Evolutionary conservation across 139 green algal genomes (phyloP).

Genomic region (Coelastrella sp.): DNA sequence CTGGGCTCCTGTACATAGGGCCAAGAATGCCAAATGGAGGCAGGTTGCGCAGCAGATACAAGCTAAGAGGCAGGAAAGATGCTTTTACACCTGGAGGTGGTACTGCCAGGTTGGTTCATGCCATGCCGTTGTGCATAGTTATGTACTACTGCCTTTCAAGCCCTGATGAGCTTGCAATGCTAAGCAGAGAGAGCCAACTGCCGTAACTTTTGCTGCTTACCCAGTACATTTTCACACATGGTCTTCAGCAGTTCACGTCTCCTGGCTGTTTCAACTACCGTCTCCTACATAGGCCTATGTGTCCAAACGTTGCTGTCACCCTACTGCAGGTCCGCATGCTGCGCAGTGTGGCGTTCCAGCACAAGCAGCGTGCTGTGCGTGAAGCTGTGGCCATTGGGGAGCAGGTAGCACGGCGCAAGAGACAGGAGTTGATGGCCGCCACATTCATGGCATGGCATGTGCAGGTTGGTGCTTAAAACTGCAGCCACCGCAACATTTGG

Average conservation of each 20-base stretch:
- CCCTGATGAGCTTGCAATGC: too few relatives aligned
- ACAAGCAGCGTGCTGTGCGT: constrained; percentile 45
- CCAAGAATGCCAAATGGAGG: not conserved
- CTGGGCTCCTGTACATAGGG: constrained; percentile 13
- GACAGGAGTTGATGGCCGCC: not conserved
- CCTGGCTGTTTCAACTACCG: not conserved
- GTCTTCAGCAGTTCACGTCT: not conserved
- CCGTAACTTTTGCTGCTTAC: too few relatives aligned
- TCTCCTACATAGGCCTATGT: not conserved
- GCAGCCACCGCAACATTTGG: too few relatives aligned
- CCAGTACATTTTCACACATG: too few relatives aligned
- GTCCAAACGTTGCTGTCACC: not conserved
- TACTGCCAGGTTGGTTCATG: constrained; percentile 53
- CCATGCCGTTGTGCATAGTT: too few relatives aligned
- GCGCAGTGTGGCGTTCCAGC: constrained; percentile 38
- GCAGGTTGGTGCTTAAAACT: constrained; percentile 40
- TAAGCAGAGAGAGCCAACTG: too few relatives aligned
- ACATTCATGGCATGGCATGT: constrained; percentile 48
- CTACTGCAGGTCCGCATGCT: constrained; percentile 42
- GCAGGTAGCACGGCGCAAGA: constrained; percentile 41
- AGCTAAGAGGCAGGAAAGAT: not conserved
- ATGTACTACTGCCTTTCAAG: too few relatives aligned
- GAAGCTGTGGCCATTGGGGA: constrained; percentile 48
- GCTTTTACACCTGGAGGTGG: constrained; percentile 47
- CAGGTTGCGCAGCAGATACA: constrained; percentile 19